These are phyloP conservation scores for Otatea glauca DNA, from an alignment of 176 grass and related monocot species.

Conservation along the genomic window DNA sequence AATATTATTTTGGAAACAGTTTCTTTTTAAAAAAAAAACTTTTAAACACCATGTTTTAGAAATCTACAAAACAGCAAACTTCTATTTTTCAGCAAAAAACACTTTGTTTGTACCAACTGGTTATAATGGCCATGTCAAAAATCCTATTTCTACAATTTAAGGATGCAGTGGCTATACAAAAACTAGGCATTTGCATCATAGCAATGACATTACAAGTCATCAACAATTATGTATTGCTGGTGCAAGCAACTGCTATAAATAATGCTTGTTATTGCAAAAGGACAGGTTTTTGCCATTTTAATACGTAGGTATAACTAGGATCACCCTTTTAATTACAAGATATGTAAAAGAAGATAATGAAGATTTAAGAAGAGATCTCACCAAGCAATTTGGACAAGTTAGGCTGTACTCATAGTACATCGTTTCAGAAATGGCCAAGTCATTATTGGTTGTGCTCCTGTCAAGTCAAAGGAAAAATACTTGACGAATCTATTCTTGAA, in stretches of 20 bases:
- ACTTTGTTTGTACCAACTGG: too few relatives aligned
- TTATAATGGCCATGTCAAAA: too few relatives aligned
- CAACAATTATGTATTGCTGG: background rate
- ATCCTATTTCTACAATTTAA: too few relatives aligned
- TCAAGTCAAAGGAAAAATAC: constrained; percentile 69
- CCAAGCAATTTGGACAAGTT: constrained; percentile 72
- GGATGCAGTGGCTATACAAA: too few relatives aligned
- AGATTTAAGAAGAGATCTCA: constrained; percentile 52
- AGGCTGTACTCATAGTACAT: constrained; percentile 68
- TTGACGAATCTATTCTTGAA: constrained; percentile 58
- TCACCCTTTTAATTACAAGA: background rate
- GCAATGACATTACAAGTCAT: background rate
- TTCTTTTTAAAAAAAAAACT: too few relatives aligned
- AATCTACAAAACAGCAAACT: background rate
- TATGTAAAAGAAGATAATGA: constrained; percentile 13
- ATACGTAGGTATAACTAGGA: background rate
- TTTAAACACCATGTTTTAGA: background rate
- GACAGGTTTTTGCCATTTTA: background rate
- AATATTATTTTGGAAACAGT: background rate
- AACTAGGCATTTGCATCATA: background rate
- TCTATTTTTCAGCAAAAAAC: too few relatives aligned
- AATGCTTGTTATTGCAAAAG: background rate
- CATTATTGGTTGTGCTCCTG: constrained; percentile 54
- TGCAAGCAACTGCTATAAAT: background rate
- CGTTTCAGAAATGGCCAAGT: constrained; percentile 59